These are phyloP conservation scores for Oryza meridionalis DNA, from an alignment of 176 grass and related monocot genomes.

Conservation along the genomic window DNA sequence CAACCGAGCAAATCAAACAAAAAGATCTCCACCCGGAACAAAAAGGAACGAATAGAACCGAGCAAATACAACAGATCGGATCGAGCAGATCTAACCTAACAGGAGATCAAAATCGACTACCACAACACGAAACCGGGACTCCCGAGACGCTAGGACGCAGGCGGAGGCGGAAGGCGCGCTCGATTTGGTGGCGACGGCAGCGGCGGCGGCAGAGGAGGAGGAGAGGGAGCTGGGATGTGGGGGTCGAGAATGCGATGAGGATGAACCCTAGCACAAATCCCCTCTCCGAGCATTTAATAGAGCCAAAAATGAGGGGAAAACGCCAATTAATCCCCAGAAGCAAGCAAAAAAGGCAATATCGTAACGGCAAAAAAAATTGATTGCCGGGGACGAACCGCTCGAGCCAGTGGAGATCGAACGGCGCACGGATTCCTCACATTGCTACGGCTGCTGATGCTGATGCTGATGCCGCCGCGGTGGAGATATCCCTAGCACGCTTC, in stretches of 20 bases:
- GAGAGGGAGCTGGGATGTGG: neutral
- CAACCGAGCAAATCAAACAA: neutral
- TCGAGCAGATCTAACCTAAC: neutral
- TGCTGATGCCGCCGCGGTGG: neutral
- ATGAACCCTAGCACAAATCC: too few relatives aligned
- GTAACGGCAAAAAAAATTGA: neutral
- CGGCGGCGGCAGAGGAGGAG: neutral
- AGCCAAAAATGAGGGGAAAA: neutral
- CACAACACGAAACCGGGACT: neutral
- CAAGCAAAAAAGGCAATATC: neutral
- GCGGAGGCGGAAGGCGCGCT: neutral
- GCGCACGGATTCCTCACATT: neutral
- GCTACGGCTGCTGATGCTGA: too few relatives aligned
- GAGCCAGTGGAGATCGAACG: neutral
- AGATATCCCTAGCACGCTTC: neutral
- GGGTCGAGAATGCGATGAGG: neutral
- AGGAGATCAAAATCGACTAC: constrained; percentile 11
- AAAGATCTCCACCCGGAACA: neutral
- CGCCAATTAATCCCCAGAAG: neutral
- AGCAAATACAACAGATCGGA: too few relatives aligned
- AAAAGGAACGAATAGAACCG: neutral
- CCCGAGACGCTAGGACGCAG: neutral
- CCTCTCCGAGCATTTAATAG: too few relatives aligned
- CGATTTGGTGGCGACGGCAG: too few relatives aligned
- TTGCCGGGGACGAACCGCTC: constrained; percentile 10